Evolutionary conservation across 352 stramenopile species (phyloP), one percentile per base, ranked within the genome.

Genomic region (Pythium dissimile): DNA sequence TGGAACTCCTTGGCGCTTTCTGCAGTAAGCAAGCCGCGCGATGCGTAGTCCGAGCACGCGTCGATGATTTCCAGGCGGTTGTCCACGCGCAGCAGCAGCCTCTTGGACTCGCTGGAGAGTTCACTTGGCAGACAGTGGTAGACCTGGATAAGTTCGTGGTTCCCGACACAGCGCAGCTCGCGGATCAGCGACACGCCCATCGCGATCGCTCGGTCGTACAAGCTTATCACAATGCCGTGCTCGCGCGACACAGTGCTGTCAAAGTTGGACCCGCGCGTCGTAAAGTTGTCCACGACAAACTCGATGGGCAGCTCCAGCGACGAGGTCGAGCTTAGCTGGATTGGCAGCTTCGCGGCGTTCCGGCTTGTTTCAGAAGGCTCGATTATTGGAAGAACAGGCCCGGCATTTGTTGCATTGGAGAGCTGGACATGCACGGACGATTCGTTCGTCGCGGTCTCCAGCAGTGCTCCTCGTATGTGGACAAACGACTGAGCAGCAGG

Each of bases 121-220:
- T 88, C 78, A 6, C 75, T 49, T 0, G 67, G 48, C 21, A 77
- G 54, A 44, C 72, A 80, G 48, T 78, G 66, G 54, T 76, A 78
- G 15, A 80, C 63, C 49, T 80, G 69, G 20, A 78, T 69, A 20
- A 76, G 16, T 24, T 80, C 72, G 2, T 45, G 43, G 54, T 78
- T 78, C 26, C 72, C 72, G 9, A 74, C 53, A n/a, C 69, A 75
- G 6, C 72, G 62, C 20, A 80, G 54, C 43, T 89, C 76, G 12
- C 69, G 66, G 62, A 89, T 84, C 23, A 89, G 66, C 18, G 78
- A 86, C 24, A 77, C 54, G 3, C 69, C 78, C 53, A 88, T 71
- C 2, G 73, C 47, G 23, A 84, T 54, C 13, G 79, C 69, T 20
- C 57, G 66, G 24, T 88, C 59, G 64, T 83, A 64, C 9, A 86